Evolutionary conservation across 2,329 filamentous ascomycete species (phyloP).

Genomic region (Diaporthe sp.): DNA sequence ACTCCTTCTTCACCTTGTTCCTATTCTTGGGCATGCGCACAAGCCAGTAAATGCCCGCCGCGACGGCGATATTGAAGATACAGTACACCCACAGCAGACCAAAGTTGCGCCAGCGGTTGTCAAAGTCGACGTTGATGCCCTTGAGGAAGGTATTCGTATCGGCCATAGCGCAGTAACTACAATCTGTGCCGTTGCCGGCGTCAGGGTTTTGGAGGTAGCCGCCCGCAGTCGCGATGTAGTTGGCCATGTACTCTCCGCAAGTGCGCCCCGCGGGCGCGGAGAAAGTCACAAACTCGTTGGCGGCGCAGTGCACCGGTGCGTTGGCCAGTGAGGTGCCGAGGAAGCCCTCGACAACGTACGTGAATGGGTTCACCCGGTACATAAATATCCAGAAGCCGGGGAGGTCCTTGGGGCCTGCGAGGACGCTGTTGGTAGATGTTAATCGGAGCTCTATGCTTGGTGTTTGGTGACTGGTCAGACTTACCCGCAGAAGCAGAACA

Average conservation of each 20-base stretch:
- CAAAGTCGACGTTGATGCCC: not conserved
- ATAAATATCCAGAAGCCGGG: slow-evolving; percentile 81
- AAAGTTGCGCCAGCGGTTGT: slow-evolving; percentile 8
- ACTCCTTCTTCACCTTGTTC: not conserved
- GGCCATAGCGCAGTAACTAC: slow-evolving; percentile 41
- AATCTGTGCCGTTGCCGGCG: slow-evolving; percentile 43
- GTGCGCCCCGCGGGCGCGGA: slow-evolving; percentile 65
- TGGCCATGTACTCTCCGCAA: slow-evolving; percentile 67
- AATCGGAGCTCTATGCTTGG: too few species aligned
- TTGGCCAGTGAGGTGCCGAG: slow-evolving; percentile 74
- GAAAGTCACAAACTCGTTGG: slow-evolving; percentile 74
- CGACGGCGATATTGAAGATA: not conserved
- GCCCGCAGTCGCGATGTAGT: slow-evolving; percentile 58
- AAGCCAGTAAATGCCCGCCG: not conserved
- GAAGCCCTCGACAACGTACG: slow-evolving; percentile 78
- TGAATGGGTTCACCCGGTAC: slow-evolving; percentile 79
- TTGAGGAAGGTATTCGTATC: slow-evolving; percentile 46
- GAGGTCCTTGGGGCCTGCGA: slow-evolving; percentile 68
- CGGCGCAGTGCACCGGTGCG: slow-evolving; percentile 69
- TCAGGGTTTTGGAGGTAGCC: slow-evolving; percentile 61
- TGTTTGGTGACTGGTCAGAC: not conserved
- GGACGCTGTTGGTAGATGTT: slow-evolving; percentile 54
- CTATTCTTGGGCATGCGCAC: slow-evolving; percentile 6
- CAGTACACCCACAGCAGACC: slow-evolving; percentile 7
- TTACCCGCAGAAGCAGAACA: slow-evolving; percentile 70